These are phyloP conservation scores for Albifimbria verrucaria DNA, from an alignment of 2,329 filamentous ascomycete species.

Conservation along the genomic window DNA sequence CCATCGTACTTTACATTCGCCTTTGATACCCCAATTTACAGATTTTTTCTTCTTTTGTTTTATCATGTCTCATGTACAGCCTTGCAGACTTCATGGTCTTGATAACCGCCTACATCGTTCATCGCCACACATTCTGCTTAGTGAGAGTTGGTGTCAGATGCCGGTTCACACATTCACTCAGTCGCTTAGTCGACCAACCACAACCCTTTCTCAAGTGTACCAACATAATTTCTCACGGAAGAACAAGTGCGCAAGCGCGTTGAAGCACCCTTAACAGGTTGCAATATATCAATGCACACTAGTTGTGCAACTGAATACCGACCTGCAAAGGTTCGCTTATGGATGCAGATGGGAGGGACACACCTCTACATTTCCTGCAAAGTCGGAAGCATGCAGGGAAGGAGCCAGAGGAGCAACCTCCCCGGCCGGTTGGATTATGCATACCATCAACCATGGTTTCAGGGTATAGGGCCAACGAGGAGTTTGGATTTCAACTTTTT, in stretches of 20 bases:
- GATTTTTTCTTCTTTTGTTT: not conserved
- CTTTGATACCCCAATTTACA: constrained; percentile 35
- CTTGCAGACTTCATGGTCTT: not conserved
- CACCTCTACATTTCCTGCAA: too few species aligned
- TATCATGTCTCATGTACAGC: not conserved
- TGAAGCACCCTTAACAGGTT: too few species aligned
- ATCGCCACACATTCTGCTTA: not conserved
- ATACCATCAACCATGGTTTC: too few species aligned
- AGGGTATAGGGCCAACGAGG: not conserved
- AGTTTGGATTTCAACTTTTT: not conserved
- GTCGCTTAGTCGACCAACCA: not conserved
- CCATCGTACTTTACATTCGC: constrained; percentile 27
- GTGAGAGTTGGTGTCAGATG: not conserved
- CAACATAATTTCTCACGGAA: not conserved
- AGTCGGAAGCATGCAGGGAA: too few species aligned
- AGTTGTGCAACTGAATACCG: too few species aligned
- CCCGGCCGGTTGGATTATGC: too few species aligned
- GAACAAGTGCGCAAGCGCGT: not conserved
- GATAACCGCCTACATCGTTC: not conserved
- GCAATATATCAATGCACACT: too few species aligned
- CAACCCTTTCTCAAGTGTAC: not conserved
- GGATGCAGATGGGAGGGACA: not conserved
- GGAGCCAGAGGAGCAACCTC: too few species aligned
- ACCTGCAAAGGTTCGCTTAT: too few species aligned
- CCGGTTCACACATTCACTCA: not conserved